These are phyloP conservation scores for Vachellia pachyceras DNA, from an alignment of 306 rosid species.

Conservation along the genomic window DNA sequence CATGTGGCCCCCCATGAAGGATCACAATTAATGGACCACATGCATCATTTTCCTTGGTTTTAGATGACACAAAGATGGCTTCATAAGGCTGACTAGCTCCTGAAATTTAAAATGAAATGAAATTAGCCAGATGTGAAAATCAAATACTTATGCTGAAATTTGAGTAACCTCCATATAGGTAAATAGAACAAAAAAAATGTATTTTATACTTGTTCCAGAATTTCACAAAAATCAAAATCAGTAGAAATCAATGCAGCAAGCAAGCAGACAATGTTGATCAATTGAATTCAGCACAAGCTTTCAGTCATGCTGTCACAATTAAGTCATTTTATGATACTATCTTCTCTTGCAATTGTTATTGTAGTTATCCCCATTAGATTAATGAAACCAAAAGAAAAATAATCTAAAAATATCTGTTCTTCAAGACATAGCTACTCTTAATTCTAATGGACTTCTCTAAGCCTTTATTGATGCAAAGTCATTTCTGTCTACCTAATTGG, in stretches of 20 bases:
- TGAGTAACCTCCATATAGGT: slow-evolving; percentile 2
- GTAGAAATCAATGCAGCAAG: background rate
- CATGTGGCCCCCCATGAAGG: slow-evolving; percentile 97
- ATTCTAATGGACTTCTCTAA: background rate
- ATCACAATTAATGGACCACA: slow-evolving; percentile 69
- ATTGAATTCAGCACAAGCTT: background rate
- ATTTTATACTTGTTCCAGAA: background rate
- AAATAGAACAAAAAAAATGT: background rate
- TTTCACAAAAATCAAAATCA: background rate
- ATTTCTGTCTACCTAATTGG: too few relatives aligned
- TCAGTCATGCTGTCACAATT: background rate
- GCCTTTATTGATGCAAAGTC: too few relatives aligned
- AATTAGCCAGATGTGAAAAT: background rate
- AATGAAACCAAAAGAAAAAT: background rate
- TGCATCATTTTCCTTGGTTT: slow-evolving; percentile 54
- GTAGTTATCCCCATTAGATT: background rate
- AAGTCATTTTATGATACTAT: background rate
- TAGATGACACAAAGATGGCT: slow-evolving; percentile 81
- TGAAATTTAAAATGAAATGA: slow-evolving; percentile 48
- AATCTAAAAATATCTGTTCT: background rate
- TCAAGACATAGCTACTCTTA: background rate
- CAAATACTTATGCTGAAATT: slow-evolving; percentile 15
- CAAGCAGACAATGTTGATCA: background rate
- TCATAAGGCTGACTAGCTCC: slow-evolving; percentile 86
- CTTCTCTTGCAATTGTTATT: background rate